phyloP scores from a whole-genome alignment of 345 rosid species.

The thale cress (Arabidopsis thaliana) region TAIR10.1 NC_003076.8:3927501-3928000 shows the following conservation, averaged over 20 bases:
- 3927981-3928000: slow-evolving; percentile 99
- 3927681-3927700: slow-evolving; percentile 1
- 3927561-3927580: slow-evolving; percentile 89
- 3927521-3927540: slow-evolving; percentile 96
- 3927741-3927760: neutral
- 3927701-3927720: neutral
- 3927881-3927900: neutral
- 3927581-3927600: slow-evolving; percentile 71
- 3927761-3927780: slow-evolving; percentile 9
- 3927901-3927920: slow-evolving; percentile 11
- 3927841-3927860: slow-evolving; percentile 79
- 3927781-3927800: slow-evolving; percentile 73
- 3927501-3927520: slow-evolving; percentile 99
- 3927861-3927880: slow-evolving; percentile 93
- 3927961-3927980: slow-evolving; percentile 93
- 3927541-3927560: slow-evolving; percentile 84
- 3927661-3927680: slow-evolving; percentile 15
- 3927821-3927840: slow-evolving; percentile 82
- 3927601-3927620: slow-evolving; percentile 34
- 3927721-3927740: slow-evolving; percentile 12
- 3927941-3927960: slow-evolving; percentile 61
- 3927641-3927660: slow-evolving; percentile 16
- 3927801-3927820: slow-evolving; percentile 96
- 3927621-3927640: slow-evolving; percentile 17
- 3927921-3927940: slow-evolving; percentile 26